Base-by-base conservation (phyloP, 768 basidiomycete genomes). In the Amanita pallidorosea region DNA sequence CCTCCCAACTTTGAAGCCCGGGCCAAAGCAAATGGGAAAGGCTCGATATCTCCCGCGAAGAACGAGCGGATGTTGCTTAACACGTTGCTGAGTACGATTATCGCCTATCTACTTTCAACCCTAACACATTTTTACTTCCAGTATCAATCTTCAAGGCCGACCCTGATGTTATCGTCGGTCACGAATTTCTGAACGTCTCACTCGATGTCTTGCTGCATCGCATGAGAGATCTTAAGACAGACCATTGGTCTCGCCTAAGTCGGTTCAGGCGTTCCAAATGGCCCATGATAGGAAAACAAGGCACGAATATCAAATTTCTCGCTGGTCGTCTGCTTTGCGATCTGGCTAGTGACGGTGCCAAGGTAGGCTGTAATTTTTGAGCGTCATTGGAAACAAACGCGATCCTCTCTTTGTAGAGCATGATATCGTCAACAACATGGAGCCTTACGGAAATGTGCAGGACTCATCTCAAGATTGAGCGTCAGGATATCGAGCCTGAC, bases 371-470 rank as follows among this genome's bases (percentile, higher is more conserved):
- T 40, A 45, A 40, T 2, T 12, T 31, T 40, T 49, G 6, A 20
- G 47, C 40, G 8, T 53, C 13, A 9, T 11, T 36, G 3, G 45
- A 4, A 7, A 38, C 23, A 34, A 53, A 40, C 34, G 38, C 25
- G 9, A 33, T n/a, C n/a, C 18, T 25, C 8, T 15, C 17, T 33
- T 33, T 33, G 33, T 59, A 95, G 92, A 84, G 88, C 18, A 95
- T 97, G 91, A 98, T 99, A 62, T 69, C 84, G 0, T 98, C 96
- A 3, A 97, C 92, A 4, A 98, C 96, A 1, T 99, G 96, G 96
- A 95, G 94, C 2, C 69, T 98, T 48, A 91, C 90, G 7, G 96
- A 99, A 66, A 97, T 99, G 93, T 93, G 89, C 68, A 78, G 74
- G 55, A 88, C 91, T 0, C 87, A 95, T 63, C 79, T 99, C 55